phyloP scores from a whole-genome alignment of 2,329 filamentous ascomycete species.

The Trichophyton verrucosum region DNA sequence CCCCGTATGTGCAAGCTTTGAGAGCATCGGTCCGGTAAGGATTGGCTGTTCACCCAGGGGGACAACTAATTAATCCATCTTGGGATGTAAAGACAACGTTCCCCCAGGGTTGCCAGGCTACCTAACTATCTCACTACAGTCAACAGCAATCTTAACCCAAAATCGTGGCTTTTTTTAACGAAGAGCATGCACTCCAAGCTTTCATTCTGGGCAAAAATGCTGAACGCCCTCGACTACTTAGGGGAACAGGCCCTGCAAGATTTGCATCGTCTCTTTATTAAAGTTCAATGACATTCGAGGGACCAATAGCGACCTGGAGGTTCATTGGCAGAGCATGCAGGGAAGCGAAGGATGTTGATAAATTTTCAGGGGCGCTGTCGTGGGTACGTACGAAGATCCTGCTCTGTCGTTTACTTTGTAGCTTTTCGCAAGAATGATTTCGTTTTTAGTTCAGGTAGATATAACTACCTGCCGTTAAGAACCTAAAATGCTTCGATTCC shows the following conservation, averaged over 20 bases:
- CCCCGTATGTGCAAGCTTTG: neutral
- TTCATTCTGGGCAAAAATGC: neutral
- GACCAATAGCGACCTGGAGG: neutral
- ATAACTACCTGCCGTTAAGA: neutral
- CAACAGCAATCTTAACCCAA: neutral
- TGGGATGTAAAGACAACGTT: neutral
- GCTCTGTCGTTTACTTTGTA: neutral
- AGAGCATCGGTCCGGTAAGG: neutral
- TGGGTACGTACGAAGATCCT: neutral
- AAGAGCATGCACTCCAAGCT: neutral
- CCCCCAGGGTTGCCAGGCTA: neutral
- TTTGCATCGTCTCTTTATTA: neutral
- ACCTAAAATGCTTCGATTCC: neutral
- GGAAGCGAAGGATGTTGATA: neutral
- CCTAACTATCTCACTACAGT: neutral
- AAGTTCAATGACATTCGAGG: neutral
- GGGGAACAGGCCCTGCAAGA: neutral
- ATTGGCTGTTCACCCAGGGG: neutral
- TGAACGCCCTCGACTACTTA: neutral
- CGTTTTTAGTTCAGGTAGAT: neutral
- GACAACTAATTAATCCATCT: neutral
- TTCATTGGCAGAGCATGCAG: neutral
- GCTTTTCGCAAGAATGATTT: neutral
- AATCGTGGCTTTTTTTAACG: neutral
- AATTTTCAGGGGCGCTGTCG: neutral